These are phyloP conservation scores for Metarhizium brunneum DNA, from an alignment of 2,329 filamentous ascomycete genomes.

Conservation along the genomic window DNA sequence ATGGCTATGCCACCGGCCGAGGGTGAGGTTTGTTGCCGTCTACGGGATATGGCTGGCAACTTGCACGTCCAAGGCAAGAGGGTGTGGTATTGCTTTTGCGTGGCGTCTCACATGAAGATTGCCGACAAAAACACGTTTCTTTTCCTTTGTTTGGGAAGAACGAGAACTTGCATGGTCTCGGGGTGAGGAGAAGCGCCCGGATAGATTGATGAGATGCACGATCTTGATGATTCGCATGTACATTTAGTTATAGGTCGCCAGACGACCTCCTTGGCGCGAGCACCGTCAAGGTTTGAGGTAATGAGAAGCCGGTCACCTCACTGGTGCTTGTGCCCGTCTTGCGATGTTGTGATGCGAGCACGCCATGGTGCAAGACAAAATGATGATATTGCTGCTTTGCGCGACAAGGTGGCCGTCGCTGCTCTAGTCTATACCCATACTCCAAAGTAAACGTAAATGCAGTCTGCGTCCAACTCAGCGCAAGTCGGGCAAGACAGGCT, in stretches of 20 bases:
- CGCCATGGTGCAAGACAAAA: background rate
- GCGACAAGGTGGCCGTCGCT: background rate
- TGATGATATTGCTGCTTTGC: background rate
- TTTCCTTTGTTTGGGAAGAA: slow-evolving; percentile 11
- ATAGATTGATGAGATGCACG: slow-evolving; percentile 15
- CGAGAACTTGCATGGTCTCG: slow-evolving; percentile 10
- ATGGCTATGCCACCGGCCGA: background rate
- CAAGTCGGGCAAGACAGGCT: background rate
- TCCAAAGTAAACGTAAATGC: background rate
- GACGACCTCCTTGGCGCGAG: slow-evolving; percentile 26
- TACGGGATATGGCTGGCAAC: background rate
- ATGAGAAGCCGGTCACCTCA: slow-evolving; percentile 28
- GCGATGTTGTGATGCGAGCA: background rate
- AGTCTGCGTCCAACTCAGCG: background rate
- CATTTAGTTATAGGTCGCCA: slow-evolving; percentile 18
- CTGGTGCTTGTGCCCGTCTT: background rate
- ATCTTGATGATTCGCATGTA: slow-evolving; percentile 21
- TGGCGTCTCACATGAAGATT: background rate
- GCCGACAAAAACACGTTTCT: slow-evolving; percentile 5
- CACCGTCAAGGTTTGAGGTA: slow-evolving; percentile 26
- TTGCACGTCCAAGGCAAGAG: too few relatives aligned
- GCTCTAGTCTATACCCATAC: background rate
- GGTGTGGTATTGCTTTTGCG: background rate
- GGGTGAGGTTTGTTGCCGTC: background rate
- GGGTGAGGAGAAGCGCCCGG: slow-evolving; percentile 3